Conservation (phyloP, 768 basidiomycete genomes). For the Boletus subcaerulescens region DNA sequence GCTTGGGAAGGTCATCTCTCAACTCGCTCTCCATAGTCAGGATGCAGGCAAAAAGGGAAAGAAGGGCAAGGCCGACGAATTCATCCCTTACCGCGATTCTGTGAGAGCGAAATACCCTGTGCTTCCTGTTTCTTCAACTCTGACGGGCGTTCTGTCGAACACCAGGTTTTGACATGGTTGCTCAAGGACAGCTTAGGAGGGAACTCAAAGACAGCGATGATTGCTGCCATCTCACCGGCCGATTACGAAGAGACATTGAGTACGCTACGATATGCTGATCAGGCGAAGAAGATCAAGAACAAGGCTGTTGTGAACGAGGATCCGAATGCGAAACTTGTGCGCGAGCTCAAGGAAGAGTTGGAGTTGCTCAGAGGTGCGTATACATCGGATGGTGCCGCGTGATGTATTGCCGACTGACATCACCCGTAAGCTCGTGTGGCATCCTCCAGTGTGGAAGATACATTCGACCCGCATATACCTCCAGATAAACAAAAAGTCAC, state of each 20-base stretch:
- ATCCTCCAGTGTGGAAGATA: slow-evolving; percentile 63
- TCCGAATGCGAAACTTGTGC: slow-evolving; percentile 97
- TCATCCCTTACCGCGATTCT: slow-evolving; percentile 96
- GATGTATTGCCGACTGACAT: slow-evolving; percentile 6
- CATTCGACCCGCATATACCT: slow-evolving; percentile 84
- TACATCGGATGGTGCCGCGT: neutral
- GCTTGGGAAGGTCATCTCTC: slow-evolving; percentile 94
- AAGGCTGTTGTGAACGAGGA: slow-evolving; percentile 99
- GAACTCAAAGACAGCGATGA: slow-evolving; percentile 99
- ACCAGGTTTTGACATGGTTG: slow-evolving; percentile 92
- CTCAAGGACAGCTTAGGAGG: slow-evolving; percentile 97
- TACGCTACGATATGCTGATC: slow-evolving; percentile 96
- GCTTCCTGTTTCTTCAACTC: neutral
- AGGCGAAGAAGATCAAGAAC: slow-evolving; percentile 99
- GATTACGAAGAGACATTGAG: slow-evolving; percentile 98
- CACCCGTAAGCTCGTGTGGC: slow-evolving; percentile 65
- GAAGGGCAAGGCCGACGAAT: slow-evolving; percentile 88
- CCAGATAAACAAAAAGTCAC: slow-evolving; percentile 95
- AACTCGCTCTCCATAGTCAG: slow-evolving; percentile 64
- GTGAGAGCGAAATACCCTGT: slow-evolving; percentile 43
- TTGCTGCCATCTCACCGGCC: slow-evolving; percentile 97
- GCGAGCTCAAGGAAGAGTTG: slow-evolving; percentile 98
- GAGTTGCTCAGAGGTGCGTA: slow-evolving; percentile 79
- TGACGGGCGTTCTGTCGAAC: slow-evolving; percentile 6
- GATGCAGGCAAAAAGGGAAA: slow-evolving; percentile 76